phyloP scores from a whole-genome alignment of 257 asterid species.

The Nicotiana tomentosiformis region DNA sequence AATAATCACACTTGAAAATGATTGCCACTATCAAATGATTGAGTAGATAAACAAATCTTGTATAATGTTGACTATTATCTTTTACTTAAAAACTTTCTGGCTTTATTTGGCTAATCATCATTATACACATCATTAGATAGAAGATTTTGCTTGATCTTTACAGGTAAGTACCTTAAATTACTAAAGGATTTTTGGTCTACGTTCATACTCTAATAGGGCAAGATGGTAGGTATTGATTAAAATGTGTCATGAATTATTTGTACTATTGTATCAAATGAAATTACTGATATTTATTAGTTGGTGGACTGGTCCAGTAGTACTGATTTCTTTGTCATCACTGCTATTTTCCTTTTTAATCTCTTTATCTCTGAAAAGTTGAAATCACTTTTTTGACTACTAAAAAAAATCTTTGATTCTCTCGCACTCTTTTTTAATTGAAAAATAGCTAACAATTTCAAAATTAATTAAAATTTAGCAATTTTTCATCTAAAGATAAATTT shows the following conservation, averaged over 20 bases:
- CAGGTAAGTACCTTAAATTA: not conserved
- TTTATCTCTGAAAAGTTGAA: not conserved
- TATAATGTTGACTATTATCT: conserved; percentile 1
- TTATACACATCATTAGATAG: not conserved
- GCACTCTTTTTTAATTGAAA: not conserved
- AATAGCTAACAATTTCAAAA: too few species aligned
- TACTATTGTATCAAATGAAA: not conserved
- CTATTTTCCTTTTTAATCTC: not conserved
- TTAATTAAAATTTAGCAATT: too few species aligned
- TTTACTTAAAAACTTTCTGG: not conserved
- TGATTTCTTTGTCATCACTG: not conserved
- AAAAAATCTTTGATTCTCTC: not conserved
- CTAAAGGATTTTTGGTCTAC: not conserved
- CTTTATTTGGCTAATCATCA: not conserved
- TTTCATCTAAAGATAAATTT: too few species aligned
- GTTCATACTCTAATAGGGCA: not conserved
- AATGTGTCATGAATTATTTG: not conserved
- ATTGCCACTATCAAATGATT: not conserved
- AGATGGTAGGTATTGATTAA: not conserved
- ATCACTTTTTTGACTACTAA: not conserved
- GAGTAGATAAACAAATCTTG: conserved; percentile 1
- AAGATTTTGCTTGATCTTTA: not conserved
- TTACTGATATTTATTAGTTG: not conserved
- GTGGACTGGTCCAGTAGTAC: not conserved
- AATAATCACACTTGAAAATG: not conserved